Percentiles rank a stretch among this genome's conserved stretches.
These are phyloP conservation scores for Stygiomarasmius scandens DNA, from an alignment of 1,284 basidiomycete genomes.

Conservation along the genomic window DNA sequence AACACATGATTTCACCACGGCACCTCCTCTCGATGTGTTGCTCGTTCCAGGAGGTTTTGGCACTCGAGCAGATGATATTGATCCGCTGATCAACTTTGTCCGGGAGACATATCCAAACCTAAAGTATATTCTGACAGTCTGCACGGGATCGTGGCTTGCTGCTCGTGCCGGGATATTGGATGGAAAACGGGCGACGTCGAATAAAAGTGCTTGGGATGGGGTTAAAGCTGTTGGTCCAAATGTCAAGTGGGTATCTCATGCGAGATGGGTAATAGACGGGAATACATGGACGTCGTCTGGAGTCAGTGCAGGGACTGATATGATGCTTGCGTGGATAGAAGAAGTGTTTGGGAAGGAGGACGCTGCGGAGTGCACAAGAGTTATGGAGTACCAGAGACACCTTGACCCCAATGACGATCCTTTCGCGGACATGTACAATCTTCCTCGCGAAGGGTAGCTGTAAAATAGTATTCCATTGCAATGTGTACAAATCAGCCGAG, in stretches of 20 bases:
- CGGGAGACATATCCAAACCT: constrained; percentile 35
- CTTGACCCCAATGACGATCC: constrained; percentile 40
- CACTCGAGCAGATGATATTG: constrained; percentile 26
- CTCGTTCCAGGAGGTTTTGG: constrained; percentile 47
- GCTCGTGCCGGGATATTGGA: constrained; percentile 45
- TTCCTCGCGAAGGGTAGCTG: constrained; percentile 5
- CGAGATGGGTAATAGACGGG: constrained; percentile 46
- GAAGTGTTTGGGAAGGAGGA: constrained; percentile 36
- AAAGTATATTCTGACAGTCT: constrained; percentile 46
- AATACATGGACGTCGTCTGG: constrained; percentile 47
- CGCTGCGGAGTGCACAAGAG: constrained; percentile 31
- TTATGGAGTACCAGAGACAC: constrained; percentile 42
- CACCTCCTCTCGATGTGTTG: constrained; percentile 46
- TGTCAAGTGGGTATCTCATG: constrained; percentile 40
- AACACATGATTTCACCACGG: constrained; percentile 44
- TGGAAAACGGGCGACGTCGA: constrained; percentile 44
- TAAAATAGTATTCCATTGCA: neutral
- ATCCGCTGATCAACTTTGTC: constrained; percentile 35
- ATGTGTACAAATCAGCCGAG: too few species aligned
- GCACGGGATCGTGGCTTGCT: constrained; percentile 44
- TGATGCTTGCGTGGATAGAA: constrained; percentile 38
- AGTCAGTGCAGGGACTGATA: constrained; percentile 42
- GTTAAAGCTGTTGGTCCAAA: constrained; percentile 25
- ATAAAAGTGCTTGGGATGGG: constrained; percentile 36
- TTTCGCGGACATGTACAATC: constrained; percentile 33